Percentiles rank a stretch among this genome's conserved stretches.
Conservation (phyloP, 1,284 basidiomycete species). For the Cystobasidium sp. region DNA sequence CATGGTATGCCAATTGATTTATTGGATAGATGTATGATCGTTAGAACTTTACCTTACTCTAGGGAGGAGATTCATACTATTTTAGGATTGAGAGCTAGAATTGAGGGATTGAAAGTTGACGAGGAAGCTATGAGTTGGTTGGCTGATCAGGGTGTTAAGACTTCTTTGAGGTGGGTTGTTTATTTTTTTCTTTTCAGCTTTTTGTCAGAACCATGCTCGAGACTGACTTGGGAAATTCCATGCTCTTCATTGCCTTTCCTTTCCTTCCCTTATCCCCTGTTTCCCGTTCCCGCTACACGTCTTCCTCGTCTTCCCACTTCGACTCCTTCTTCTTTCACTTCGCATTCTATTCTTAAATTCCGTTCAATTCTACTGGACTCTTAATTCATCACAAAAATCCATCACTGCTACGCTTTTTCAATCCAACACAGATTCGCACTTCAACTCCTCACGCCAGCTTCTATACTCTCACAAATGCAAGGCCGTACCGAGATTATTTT, state of each 20-base stretch:
- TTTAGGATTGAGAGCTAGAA: conserved; percentile 79
- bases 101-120: conserved; percentile 81
- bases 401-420: no score
- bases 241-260: conserved; percentile 7
- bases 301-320: no score
- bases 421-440: conserved; percentile 73
- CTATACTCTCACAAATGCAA: conserved; percentile 78
- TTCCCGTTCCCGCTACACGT: no score
- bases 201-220: no score
- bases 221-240: background rate
- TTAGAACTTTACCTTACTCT: conserved; percentile 85
- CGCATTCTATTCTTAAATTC: no score
- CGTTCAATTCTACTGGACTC: background rate
- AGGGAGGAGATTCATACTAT: conserved; percentile 86
- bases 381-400: conserved; percentile 57
- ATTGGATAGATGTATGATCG: conserved; percentile 94
- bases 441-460: conserved; percentile 87
- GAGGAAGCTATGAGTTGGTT: conserved; percentile 78
- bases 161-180: conserved; percentile 73
- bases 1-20: conserved; percentile 95
- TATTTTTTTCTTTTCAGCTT: conserved; percentile 20
- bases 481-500: conserved; percentile 80
- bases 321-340: no score
- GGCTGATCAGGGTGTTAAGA: conserved; percentile 79
- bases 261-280: no score